Base-by-base conservation (phyloP, 805 yeast genomes). In the Lachancea quebecensis region DNA sequence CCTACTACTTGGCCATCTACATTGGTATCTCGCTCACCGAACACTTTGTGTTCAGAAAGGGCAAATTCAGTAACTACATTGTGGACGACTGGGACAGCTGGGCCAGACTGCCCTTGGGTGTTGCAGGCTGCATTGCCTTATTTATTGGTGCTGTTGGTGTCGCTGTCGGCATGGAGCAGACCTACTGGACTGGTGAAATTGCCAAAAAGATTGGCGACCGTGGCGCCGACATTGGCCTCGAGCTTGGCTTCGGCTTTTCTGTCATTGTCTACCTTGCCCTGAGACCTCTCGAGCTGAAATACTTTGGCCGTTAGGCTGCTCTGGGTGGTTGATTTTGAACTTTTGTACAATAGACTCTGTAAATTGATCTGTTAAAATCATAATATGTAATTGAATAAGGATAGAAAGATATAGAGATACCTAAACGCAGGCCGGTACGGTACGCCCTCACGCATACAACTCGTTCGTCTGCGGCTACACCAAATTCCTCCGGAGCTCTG, bases 221-320 rank as follows among this genome's bases (percentile, higher is more conserved):
- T 10, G 95, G 95, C 56, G 96, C 91, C 49, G 96, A 88, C 63
- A 74, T 89, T 59, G 96, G 95, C 31, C 86, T 85, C 60, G 93
- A 85, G 70, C 70, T 89, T 48, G 86, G 82, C 36, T 74, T 75
- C 45, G 75, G 71, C 8, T 85, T 86, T 58, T 68, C 91, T 10
- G 79, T 82, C 52, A 59, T 85, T 45, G 81, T 75, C 21, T 86
- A 69, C 66, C 74, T 77, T 56, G 39, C 69, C 29, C 65, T 71
- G 27, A 74, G 95, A 67, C 80, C 80, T 37, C 57, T 84, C 10
- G 95, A 86, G 70, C 66, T 71, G 62, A 82, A 81, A 65, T 80
- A 79, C 58, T 60, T 71, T 46, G 85, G 72, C 35, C 65, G 67
- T 47, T 63, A 50, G 28, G 9, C 10, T 14, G 10, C 6, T 8